These are phyloP conservation scores for Pulicaria dysenterica DNA, from an alignment of 129 eudicot genomes.

Conservation along the genomic window DNA sequence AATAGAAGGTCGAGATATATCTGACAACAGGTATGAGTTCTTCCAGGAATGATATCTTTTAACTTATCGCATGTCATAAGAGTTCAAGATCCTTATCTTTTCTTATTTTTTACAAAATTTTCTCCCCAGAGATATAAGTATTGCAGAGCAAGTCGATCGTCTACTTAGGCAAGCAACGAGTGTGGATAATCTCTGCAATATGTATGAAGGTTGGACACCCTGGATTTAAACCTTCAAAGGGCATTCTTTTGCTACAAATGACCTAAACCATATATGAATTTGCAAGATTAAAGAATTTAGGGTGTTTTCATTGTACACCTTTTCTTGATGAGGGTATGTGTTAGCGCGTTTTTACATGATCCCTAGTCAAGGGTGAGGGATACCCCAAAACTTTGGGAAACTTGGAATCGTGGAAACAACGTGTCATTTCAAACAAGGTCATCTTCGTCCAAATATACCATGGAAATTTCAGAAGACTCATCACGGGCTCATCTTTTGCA, in stretches of 20 bases:
- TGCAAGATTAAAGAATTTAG: neutral
- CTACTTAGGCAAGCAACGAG: conserved; percentile 94
- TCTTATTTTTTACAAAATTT: neutral
- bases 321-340: conserved; percentile 12
- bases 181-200: conserved; percentile 93
- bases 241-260: conserved; percentile 10
- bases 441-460: neutral
- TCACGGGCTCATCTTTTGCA: conserved; percentile 19
- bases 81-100: neutral
- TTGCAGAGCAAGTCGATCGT: conserved; percentile 90
- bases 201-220: conserved; percentile 99
- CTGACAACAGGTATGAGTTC: conserved; percentile 70
- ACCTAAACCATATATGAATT: conserved; percentile 6
- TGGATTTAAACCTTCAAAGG: conserved; percentile 68
- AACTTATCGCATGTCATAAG: conserved; percentile 1
- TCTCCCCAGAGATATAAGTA: conserved; percentile 62
- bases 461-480: conserved; percentile 1
- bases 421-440: conserved; percentile 20
- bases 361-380: conserved; percentile 16
- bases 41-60: conserved; percentile 13
- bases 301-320: conserved; percentile 13
- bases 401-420: conserved; percentile 15
- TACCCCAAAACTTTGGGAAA: conserved; percentile 20
- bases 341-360: conserved; percentile 11
- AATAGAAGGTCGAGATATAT: conserved; percentile 82